Conservation (phyloP, 495 filamentous ascomycete species). For the Penicillium roqueforti region DNA sequence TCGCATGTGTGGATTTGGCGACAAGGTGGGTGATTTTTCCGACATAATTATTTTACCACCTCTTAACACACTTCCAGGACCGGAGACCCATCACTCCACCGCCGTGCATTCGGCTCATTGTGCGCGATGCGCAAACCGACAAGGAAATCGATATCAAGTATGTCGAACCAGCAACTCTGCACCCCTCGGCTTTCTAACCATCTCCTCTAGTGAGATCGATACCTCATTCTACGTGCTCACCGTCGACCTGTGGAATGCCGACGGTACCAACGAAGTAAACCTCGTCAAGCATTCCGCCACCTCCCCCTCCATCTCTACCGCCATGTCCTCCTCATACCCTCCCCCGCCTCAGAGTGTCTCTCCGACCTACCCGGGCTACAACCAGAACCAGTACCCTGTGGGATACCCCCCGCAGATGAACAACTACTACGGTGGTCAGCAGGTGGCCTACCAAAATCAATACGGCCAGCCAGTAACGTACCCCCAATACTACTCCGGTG, state of each 20-base stretch:
- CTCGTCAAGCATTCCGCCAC: slow-evolving; percentile 84
- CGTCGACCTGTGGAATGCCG: slow-evolving; percentile 86
- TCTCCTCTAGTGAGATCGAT: slow-evolving; percentile 60
- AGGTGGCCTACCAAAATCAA: slow-evolving; percentile 38
- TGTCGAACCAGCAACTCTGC: slow-evolving; percentile 18
- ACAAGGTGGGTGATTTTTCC: slow-evolving; percentile 64
- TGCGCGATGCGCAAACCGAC: slow-evolving; percentile 72
- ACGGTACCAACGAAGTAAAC: slow-evolving; percentile 86
- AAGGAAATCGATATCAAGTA: slow-evolving; percentile 90
- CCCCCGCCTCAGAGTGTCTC: slow-evolving; percentile 49
- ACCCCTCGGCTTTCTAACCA: neutral
- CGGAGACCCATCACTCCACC: slow-evolving; percentile 94
- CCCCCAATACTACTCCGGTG: slow-evolving; percentile 35
- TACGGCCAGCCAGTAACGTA: slow-evolving; percentile 45
- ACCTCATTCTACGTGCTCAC: slow-evolving; percentile 88
- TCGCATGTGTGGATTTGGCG: slow-evolving; percentile 98
- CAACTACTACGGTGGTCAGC: slow-evolving; percentile 40
- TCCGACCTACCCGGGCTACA: slow-evolving; percentile 33
- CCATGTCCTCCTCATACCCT: slow-evolving; percentile 73
- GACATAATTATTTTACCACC: neutral
- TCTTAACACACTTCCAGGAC: slow-evolving; percentile 53
- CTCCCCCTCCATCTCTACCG: slow-evolving; percentile 84
- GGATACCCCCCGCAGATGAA: slow-evolving; percentile 37
- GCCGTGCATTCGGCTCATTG: slow-evolving; percentile 81
- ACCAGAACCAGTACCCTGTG: slow-evolving; percentile 38